A percentile compares a stretch with the other conserved stretches of the same genome.
phyloP scores from a whole-genome alignment of 2,329 filamentous ascomycete species.

The Ceratocystiopsis brevicomis region DNA sequence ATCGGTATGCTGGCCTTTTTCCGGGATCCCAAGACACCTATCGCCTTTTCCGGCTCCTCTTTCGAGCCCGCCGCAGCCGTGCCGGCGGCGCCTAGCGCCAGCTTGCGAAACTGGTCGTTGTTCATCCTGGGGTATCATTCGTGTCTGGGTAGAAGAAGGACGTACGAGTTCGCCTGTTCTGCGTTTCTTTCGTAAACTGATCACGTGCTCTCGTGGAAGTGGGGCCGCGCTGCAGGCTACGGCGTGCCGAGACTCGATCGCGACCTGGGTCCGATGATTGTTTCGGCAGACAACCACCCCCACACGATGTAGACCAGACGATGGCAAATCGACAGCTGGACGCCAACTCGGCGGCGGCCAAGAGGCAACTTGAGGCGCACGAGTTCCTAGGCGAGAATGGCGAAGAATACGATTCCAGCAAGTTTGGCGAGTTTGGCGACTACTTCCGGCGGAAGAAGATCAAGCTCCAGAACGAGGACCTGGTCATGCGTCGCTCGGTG shows the following conservation, averaged over 20 bases:
- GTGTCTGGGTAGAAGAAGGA: no score
- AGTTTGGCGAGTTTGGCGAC: conserved; percentile 75
- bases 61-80: background rate
- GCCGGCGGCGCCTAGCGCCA: conserved; percentile 33
- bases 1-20: conserved; percentile 72
- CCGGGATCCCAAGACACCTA: conserved; percentile 50
- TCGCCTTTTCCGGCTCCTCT: conserved; percentile 12
- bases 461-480: conserved; percentile 89
- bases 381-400: conserved; percentile 64
- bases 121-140: conserved; percentile 40
- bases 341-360: conserved; percentile 41
- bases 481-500: conserved; percentile 51
- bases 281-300: no score
- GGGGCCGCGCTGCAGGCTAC: conserved; percentile 1
- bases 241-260: background rate
- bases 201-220: conserved; percentile 9
- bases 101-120: conserved; percentile 79
- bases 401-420: conserved; percentile 76
- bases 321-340: conserved; percentile 43
- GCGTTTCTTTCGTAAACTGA: background rate
- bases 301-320: background rate
- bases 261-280: conserved; percentile 1
- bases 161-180: no score
- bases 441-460: conserved; percentile 94
- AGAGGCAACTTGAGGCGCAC: conserved; percentile 44